phyloP scores from a whole-genome alignment of 2,329 filamentous ascomycete genomes.

The Microcyclosporella mali region DNA sequence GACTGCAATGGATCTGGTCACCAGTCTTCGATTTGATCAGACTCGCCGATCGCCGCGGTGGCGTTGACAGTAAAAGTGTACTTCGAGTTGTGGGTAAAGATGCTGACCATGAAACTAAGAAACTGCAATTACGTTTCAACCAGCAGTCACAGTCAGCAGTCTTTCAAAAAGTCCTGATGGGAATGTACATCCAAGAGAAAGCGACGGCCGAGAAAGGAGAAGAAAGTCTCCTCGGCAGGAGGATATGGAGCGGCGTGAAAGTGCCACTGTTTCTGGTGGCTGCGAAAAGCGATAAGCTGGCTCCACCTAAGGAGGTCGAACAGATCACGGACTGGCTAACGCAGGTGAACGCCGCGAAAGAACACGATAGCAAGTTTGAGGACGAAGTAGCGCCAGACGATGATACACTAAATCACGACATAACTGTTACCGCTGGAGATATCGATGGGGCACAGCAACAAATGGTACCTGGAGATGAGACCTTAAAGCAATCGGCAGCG shows the following conservation, averaged over 20 bases:
- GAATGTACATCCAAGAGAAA: constrained; percentile 39
- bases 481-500: too few relatives aligned
- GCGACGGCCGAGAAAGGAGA: constrained; percentile 7
- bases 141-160: constrained; percentile 74
- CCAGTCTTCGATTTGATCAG: constrained; percentile 71
- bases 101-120: constrained; percentile 59
- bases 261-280: constrained; percentile 73
- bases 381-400: constrained; percentile 8
- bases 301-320: constrained; percentile 62
- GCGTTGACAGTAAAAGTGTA: constrained; percentile 71
- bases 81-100: constrained; percentile 64
- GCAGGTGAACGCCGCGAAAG: neutral
- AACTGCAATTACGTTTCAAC: constrained; percentile 69
- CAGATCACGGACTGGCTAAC: constrained; percentile 53
- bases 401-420: constrained; percentile 6
- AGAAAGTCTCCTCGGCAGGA: constrained; percentile 59
- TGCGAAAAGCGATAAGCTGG: constrained; percentile 70
- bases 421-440: constrained; percentile 8
- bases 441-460: too few relatives aligned
- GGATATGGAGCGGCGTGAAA: constrained; percentile 65
- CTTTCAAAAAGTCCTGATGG: constrained; percentile 75
- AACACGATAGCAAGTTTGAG: constrained; percentile 6
- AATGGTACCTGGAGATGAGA: too few relatives aligned
- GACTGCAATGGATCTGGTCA: constrained; percentile 62
- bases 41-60: constrained; percentile 71